Evolutionary conservation across 2,329 filamentous ascomycete genomes (phyloP), one percentile per base, ranked within the genome.

Genomic region (Tolypocladium ovalisporum): DNA sequence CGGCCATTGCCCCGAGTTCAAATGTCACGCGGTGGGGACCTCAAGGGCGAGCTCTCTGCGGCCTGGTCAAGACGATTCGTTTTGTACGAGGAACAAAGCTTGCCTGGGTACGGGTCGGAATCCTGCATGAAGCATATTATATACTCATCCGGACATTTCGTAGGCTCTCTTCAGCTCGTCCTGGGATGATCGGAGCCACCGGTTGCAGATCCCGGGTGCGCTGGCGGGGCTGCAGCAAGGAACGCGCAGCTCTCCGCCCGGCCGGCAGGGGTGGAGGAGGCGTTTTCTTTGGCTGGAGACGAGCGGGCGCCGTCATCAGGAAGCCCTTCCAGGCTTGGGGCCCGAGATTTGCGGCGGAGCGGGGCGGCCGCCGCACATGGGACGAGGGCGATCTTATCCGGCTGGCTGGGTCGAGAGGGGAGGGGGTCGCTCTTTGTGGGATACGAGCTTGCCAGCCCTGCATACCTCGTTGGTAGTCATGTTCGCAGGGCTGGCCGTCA

Each of bases 291-390:
- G 42, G 5, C 8, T 24, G 42, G n/a, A 17, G 7, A 44, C 3
- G 44, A 51, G 27, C 17, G 10, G 27, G 17, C 47, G 27, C 27
- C 29, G 47, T 34, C 47, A 51, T n/a, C 27, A 12, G 5, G 27
- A n/a, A n/a, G 47, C 27, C 27, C 8, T n/a, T 32, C 22, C 4
- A 24, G 39, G 4, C 39, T 19, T 29, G 52, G 52, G 32, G 24
- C 52, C n/a, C 52, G 32, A 53, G 52, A 53, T 53, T 53, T 53
- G 52, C 52, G 22, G 52, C 52, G 36, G 36, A 54, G 52, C 52
- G 52, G 52, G 52, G 52, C 52, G 52, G 36, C 10, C 17, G 47
- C 27, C 29, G 47, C 17, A 29, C 47, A 51, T n/a, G 47, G 27
- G 47, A 51, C 9, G 47, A 51, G 47, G 52, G 52, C 52, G 52